phyloP scores from a whole-genome alignment of 352 stramenopile species.

The Elongisporangium anandrum region DNA sequence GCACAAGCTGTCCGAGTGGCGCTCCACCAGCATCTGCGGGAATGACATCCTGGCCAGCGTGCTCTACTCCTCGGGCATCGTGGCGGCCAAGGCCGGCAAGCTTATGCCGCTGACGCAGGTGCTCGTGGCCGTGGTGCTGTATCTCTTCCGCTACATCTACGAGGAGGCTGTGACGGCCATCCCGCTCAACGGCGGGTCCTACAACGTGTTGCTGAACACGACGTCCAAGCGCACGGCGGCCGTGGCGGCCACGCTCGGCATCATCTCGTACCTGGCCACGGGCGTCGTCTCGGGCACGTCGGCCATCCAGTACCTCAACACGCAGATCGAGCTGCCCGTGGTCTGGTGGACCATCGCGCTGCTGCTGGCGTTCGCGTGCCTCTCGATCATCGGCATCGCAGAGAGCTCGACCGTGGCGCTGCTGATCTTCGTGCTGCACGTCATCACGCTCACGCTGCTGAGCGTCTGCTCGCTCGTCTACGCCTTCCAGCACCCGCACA shows the following conservation, averaged over 20 bases:
- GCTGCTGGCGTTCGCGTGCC: slow-evolving; percentile 78
- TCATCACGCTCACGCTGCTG: slow-evolving; percentile 73
- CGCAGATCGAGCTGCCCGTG: slow-evolving; percentile 36
- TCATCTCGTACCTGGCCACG: slow-evolving; percentile 91
- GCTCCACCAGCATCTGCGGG: slow-evolving; percentile 87
- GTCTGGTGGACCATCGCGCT: slow-evolving; percentile 43
- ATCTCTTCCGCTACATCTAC: slow-evolving; percentile 85
- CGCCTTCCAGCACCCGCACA: slow-evolving; percentile 48
- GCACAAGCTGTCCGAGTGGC: slow-evolving; percentile 65
- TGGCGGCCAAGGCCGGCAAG: slow-evolving; percentile 72
- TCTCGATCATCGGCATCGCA: slow-evolving; percentile 83
- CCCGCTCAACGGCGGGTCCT: slow-evolving; percentile 88
- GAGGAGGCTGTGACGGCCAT: slow-evolving; percentile 88
- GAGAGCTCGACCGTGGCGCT: slow-evolving; percentile 84
- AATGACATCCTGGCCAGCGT: slow-evolving; percentile 91
- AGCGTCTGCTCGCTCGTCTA: slow-evolving; percentile 57
- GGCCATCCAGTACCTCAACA: slow-evolving; percentile 58
- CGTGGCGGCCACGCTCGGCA: slow-evolving; percentile 81
- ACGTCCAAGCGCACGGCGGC: slow-evolving; percentile 88
- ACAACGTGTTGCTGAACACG: slow-evolving; percentile 91
- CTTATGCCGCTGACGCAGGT: slow-evolving; percentile 81
- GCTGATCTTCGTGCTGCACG: slow-evolving; percentile 81
- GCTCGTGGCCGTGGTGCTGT: slow-evolving; percentile 71
- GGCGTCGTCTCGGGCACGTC: slow-evolving; percentile 67
- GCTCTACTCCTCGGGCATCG: slow-evolving; percentile 75